Base-by-base conservation (phyloP, 306 rosid genomes). In the Cucurbita ficifolia region DNA sequence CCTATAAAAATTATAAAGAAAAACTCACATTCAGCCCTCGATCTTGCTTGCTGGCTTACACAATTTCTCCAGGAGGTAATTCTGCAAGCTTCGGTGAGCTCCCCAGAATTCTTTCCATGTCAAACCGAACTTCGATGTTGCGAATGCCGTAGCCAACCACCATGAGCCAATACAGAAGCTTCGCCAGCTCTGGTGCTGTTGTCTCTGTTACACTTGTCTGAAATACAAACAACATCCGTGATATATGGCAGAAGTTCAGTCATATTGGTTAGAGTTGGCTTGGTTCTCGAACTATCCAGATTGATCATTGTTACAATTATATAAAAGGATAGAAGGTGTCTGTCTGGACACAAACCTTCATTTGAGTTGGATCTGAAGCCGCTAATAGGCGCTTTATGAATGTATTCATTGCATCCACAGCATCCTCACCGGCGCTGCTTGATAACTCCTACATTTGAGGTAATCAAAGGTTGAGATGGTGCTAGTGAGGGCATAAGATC, bases 91-190 rank as follows among this genome's bases (percentile, higher is more conserved):
- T 94, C 16, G 95, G 85, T 59, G 96, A 80, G 75, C 84, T 81
- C 63, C 92, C 97, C 39, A 94, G 97, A 79, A 94, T 92, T 79
- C 99, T 78, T 82, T 94, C 99, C 99, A 94, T 91, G 76, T 94
- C 97, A 68, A 80, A 86, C 21, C 97, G 97, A 84, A 94, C 96
- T 84, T 94, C 99, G 33, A 94, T 91, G 80, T 91, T 89, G 74
- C 99, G 96, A 63, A 94, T 77, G 86, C 99, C 84, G 83, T 94
- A 94, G 36, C 96, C 97, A 0, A 94, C 99, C 72, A 94, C 96
- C 97, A 94, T 94, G 74, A 94, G 81, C 99, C 99, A 91, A 77
- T 82, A 94, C 46, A 94, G 86, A 81, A 94, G 87, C 77, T 91
- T 94, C 5, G 87, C 97, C 45, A 94, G 91, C 82, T 94, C 99